A percentile compares a stretch with the other conserved stretches of the same genome.
phyloP scores from a whole-genome alignment of 805 yeast species.

The Candida maltosa region DNA sequence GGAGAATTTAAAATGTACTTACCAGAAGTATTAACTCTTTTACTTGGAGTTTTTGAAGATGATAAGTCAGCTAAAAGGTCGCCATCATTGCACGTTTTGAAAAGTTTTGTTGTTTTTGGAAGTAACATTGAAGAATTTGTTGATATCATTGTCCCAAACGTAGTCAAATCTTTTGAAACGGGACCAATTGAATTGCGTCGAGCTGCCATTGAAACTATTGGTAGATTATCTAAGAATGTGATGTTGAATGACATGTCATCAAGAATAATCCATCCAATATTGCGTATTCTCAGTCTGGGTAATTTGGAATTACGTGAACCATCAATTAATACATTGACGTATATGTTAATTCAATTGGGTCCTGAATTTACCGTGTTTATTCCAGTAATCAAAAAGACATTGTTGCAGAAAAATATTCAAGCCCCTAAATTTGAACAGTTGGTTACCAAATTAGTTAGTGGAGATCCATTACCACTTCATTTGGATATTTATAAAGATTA shows the following conservation, averaged over 20 bases:
- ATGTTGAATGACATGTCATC: conserved; percentile 85
- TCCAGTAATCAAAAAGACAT: conserved; percentile 70
- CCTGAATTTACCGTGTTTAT: conserved; percentile 81
- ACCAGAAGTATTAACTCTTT: conserved; percentile 71
- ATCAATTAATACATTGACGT: conserved; percentile 75
- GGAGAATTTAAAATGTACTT: conserved; percentile 88
- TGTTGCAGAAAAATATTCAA: conserved; percentile 61
- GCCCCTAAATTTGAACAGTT: conserved; percentile 77
- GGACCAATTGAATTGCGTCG: conserved; percentile 59
- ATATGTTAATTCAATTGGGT: conserved; percentile 77
- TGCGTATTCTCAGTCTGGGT: conserved; percentile 53
- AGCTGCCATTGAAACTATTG: conserved; percentile 79
- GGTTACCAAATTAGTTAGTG: conserved; percentile 71
- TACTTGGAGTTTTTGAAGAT: conserved; percentile 72
- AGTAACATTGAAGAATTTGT: conserved; percentile 83
- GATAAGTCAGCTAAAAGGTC: conserved; percentile 60
- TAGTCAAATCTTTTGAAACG: conserved; percentile 76
- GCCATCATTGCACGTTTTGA: conserved; percentile 70
- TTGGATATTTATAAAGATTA: conserved; percentile 65
- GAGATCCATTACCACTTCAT: conserved; percentile 82
- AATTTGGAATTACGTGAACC: conserved; percentile 60
- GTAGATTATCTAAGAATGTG: conserved; percentile 71
- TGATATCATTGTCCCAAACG: conserved; percentile 82
- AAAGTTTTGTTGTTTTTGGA: conserved; percentile 84
- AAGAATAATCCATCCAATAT: conserved; percentile 80